Percentiles rank a stretch among this genome's conserved stretches.
Conservation (phyloP, 768 basidiomycete genomes). For the Ephemerocybe angulata region DNA sequence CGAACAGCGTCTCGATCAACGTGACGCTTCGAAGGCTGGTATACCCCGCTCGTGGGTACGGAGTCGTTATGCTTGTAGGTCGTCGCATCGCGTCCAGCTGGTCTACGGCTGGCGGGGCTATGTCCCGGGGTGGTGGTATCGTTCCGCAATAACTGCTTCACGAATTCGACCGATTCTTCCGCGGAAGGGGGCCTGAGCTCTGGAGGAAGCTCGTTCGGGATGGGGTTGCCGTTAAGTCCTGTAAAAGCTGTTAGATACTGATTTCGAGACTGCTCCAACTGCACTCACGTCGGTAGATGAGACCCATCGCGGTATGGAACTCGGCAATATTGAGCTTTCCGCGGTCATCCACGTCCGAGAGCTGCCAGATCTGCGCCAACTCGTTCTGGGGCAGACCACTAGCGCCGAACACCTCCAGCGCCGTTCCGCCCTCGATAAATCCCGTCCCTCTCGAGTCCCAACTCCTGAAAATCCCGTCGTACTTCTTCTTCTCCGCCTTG, state of each 20-base stretch:
- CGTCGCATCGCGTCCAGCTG: slow-evolving; percentile 77
- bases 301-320: slow-evolving; percentile 97
- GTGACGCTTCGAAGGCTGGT: slow-evolving; percentile 79
- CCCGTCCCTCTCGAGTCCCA: slow-evolving; percentile 84
- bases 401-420: slow-evolving; percentile 90
- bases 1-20: slow-evolving; percentile 82
- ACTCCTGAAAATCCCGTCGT: slow-evolving; percentile 94
- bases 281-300: slow-evolving; percentile 90
- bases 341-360: slow-evolving; percentile 90
- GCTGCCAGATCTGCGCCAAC: slow-evolving; percentile 90
- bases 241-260: background rate
- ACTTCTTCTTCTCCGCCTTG: slow-evolving; percentile 92
- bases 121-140: slow-evolving; percentile 42
- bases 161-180: slow-evolving; percentile 85
- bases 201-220: slow-evolving; percentile 81
- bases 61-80: slow-evolving; percentile 82
- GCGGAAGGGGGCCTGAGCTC: slow-evolving; percentile 93
- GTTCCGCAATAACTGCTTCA: slow-evolving; percentile 83
- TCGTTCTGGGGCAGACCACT: slow-evolving; percentile 88
- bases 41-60: slow-evolving; percentile 59
- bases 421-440: slow-evolving; percentile 82
- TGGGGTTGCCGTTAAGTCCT: slow-evolving; percentile 90
- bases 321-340: slow-evolving; percentile 95
- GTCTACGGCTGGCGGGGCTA: slow-evolving; percentile 31
- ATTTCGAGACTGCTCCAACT: slow-evolving; percentile 1